These are phyloP conservation scores for Endotrypanum monterogeii DNA, from an alignment of 208 protist genomes.

Conservation along the genomic window DNA sequence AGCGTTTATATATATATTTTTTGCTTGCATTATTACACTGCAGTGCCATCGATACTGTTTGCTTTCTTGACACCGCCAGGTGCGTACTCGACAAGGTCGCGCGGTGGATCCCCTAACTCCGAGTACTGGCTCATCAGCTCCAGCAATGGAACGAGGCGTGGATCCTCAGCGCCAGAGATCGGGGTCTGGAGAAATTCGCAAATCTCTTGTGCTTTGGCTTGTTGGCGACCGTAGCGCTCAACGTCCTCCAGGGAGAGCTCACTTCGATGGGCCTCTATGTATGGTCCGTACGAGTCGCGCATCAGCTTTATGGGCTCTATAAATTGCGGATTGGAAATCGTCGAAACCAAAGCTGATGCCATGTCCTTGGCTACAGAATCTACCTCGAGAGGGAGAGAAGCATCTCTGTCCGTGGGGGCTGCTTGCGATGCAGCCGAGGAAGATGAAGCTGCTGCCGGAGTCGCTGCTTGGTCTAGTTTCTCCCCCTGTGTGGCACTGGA, in stretches of 20 bases:
- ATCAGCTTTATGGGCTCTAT: conserved; percentile 60
- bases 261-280: conserved; percentile 40
- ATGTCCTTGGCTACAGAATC: conserved; percentile 32
- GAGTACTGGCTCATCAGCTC: conserved; percentile 75
- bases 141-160: conserved; percentile 47
- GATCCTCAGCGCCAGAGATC: conserved; percentile 46
- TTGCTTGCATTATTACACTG: not conserved
- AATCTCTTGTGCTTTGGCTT: conserved; percentile 50
- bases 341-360: conserved; percentile 46
- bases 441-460: not conserved
- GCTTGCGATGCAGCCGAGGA: conserved; percentile 12
- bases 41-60: not conserved
- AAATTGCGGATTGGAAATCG: conserved; percentile 59
- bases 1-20: not conserved
- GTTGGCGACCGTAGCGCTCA: conserved; percentile 55
- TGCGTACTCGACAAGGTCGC: conserved; percentile 36
- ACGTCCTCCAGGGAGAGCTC: conserved; percentile 44
- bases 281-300: conserved; percentile 66
- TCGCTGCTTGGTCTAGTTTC: not conserved
- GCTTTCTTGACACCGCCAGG: conserved; percentile 4
- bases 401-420: not conserved
- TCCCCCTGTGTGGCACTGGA: conserved; percentile 8
- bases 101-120: conserved; percentile 63
- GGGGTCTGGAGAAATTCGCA: conserved; percentile 55
- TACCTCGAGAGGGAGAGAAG: not conserved